Base-by-base conservation (phyloP, 306 rosid genomes). In the Hippophae rhamnoides region DNA sequence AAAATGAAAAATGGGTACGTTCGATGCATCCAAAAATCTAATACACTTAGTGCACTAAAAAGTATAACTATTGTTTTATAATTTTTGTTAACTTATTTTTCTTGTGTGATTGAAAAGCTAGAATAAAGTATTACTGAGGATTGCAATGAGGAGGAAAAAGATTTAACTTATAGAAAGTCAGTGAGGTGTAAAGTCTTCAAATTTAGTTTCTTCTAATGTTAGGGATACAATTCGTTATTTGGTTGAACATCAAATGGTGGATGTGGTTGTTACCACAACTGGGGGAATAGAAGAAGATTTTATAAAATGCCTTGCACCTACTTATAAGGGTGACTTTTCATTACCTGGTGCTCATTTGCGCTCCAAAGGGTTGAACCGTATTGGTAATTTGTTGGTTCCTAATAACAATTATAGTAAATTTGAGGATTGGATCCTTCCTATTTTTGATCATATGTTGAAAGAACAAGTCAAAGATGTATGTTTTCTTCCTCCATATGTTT, bases 251-350 rank as follows among this genome's bases (percentile, higher is more conserved):
- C 86, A 53, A 60, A 80, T 83, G 95, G 99, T 92, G 57, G 85
- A 92, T 77, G 99, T 88, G 8, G 53, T 88, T 70, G 99, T 88
- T 53, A 85, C 99, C 27, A 88, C 99, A 41, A 71, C 96, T 23
- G 99, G 96, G 63, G 96, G 99, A 49, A 77, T 92, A 6, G 99
- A 88, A 72, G 96, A 92, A 74, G 99, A 92, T 76, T 82, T 92
- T 55, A 82, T 92, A 14, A 92, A 92, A 66, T 92, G 96, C 68
- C 93, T 92, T 72, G 95, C 96, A 9, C 95, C 96, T 13, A 92
- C 99, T 3, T 92, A 67, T 57, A 87, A 65, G 72, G 99, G 96
- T 8, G 88, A 84, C 42, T 92, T 92, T 66, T 70, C 86, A 56
- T 73, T 92, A 7, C 79, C 81, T 5, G 99, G 99, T 48, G 82